phyloP scores from a whole-genome alignment of 225 moss, liverwort and hornwort genomes.

The Straminergon stramineum region DNA sequence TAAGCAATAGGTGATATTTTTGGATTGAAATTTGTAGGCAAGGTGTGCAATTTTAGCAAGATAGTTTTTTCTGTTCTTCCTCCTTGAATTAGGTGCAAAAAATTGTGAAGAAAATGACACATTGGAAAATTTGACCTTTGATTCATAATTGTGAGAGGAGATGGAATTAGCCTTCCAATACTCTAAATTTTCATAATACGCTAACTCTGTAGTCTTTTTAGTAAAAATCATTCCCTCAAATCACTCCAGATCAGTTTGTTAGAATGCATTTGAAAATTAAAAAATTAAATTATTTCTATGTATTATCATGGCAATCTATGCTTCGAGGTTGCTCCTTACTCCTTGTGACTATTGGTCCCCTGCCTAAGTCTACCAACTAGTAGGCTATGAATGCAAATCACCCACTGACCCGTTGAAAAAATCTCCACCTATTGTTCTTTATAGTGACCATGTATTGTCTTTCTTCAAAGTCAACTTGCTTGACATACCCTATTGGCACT shows the following conservation, averaged over 20 bases:
- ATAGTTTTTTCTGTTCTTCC: not conserved
- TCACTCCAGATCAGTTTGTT: accelerated
- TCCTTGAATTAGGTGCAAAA: not conserved
- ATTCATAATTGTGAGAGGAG: not conserved
- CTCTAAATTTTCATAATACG: accelerated
- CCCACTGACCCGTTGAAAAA: accelerated
- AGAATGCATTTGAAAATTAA: not conserved
- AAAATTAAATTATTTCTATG: too few relatives aligned
- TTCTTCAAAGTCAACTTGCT: not conserved
- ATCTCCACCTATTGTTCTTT: too few relatives aligned
- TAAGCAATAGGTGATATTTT: not conserved
- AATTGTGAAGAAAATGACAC: not conserved
- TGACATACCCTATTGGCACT: not conserved
- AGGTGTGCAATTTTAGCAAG: not conserved
- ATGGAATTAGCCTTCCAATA: not conserved
- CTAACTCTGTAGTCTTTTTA: accelerated
- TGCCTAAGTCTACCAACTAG: accelerated
- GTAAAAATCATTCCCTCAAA: accelerated
- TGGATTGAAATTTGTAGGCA: not conserved
- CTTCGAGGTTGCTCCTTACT: too few relatives aligned
- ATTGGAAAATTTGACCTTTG: not conserved
- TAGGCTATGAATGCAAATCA: too few relatives aligned
- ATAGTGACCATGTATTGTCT: too few relatives aligned
- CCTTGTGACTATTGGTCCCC: too few relatives aligned
- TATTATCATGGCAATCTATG: accelerated